Conservation (phyloP, 306 rosid species). For the Fragaria vesca region DNA sequence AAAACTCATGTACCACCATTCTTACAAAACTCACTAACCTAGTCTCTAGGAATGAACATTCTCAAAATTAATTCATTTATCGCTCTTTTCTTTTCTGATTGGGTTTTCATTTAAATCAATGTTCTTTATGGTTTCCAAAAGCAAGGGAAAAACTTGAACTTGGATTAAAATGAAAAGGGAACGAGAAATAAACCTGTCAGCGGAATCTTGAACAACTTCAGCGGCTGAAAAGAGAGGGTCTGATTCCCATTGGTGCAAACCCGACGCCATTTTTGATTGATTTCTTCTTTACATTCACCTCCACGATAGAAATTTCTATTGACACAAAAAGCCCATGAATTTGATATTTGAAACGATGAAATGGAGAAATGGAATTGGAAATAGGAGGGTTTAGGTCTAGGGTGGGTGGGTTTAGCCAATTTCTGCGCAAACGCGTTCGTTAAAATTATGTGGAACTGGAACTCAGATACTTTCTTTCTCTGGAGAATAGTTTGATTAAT, state of each 20-base stretch:
- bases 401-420: not conserved
- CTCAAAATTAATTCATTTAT: not conserved
- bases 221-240: conserved; percentile 47
- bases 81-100: not conserved
- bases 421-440: not conserved
- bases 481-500: not conserved
- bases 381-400: conserved; percentile 11
- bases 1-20: not conserved
- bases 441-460: not conserved
- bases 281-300: not conserved
- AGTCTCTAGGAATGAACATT: not conserved
- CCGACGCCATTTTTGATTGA: conserved; percentile 27
- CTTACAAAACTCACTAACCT: not conserved
- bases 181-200: conserved; percentile 30
- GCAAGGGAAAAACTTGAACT: not conserved
- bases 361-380: not conserved
- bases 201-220: conserved; percentile 45
- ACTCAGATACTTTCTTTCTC: not conserved
- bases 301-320: not conserved
- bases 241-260: conserved; percentile 41
- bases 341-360: not conserved
- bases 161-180: not conserved
- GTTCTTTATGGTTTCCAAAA: not conserved
- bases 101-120: not conserved
- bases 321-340: not conserved